Evolutionary conservation across 2,329 filamentous ascomycete species (phyloP).

Genomic region (Lecanosticta acicola): DNA sequence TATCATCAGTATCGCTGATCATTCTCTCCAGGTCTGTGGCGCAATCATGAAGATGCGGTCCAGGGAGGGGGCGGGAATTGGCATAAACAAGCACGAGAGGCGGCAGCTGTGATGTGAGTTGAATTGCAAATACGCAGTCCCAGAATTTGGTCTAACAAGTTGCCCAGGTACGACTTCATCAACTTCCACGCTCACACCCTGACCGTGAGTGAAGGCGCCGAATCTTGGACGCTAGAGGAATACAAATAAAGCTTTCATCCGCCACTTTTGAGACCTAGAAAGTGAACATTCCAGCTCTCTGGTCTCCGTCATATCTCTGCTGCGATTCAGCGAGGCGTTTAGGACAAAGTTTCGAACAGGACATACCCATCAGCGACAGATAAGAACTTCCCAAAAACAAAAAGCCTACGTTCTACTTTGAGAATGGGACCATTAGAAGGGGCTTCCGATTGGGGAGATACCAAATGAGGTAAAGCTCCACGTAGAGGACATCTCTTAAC

Average conservation of each 20-base stretch:
- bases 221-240: slow-evolving; percentile 48
- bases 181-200: slow-evolving; percentile 43
- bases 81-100: slow-evolving; percentile 49
- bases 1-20: slow-evolving; percentile 3
- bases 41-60: slow-evolving; percentile 56
- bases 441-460: too few species aligned
- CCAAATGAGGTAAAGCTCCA: too few species aligned
- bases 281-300: background rate
- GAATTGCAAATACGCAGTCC: background rate
- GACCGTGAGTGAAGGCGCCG: slow-evolving; percentile 59
- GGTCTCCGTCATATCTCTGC: background rate
- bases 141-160: background rate
- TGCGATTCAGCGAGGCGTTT: background rate
- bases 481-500: too few species aligned
- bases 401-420: too few species aligned
- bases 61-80: slow-evolving; percentile 53
- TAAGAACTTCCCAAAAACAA: too few species aligned
- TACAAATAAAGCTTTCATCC: too few species aligned
- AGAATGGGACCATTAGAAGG: too few species aligned
- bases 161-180: slow-evolving; percentile 36
- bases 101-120: slow-evolving; percentile 40
- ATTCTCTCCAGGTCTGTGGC: slow-evolving; percentile 57
- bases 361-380: too few species aligned
- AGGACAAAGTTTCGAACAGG: too few species aligned
- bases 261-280: too few species aligned